phyloP scores from a whole-genome alignment of 192 early-diverging fungal genomes.

The Umbelopsis sp. region DNA sequence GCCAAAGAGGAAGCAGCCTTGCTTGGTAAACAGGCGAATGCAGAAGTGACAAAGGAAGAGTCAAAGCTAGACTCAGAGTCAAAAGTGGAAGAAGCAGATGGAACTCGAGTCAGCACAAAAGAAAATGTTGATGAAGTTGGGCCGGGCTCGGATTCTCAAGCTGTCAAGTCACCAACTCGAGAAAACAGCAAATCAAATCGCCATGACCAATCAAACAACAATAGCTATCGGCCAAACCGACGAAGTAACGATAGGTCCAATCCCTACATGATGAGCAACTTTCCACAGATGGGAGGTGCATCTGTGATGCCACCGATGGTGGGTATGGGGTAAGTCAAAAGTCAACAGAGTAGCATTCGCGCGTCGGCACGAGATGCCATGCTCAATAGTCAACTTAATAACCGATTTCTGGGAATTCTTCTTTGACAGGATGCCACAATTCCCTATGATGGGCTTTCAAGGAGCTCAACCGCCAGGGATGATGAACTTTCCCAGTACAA shows the following conservation, averaged over 20 bases:
- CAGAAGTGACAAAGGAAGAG: not conserved
- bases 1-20: slow-evolving; percentile 4
- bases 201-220: no score
- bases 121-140: no score
- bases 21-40: not conserved
- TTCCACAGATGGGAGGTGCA: not conserved
- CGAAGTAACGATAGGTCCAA: not conserved
- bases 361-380: not conserved
- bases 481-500: slow-evolving; percentile 2
- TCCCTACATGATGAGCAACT: slow-evolving; percentile 5
- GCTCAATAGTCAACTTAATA: no score
- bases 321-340: slow-evolving; percentile 2
- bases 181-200: no score
- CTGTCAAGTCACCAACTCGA: no score
- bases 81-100: not conserved
- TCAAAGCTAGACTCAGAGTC: not conserved
- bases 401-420: not conserved
- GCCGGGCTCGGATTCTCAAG: no score
- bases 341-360: not conserved
- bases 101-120: no score
- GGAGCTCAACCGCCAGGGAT: slow-evolving; percentile 1
- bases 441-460: slow-evolving; percentile 1
- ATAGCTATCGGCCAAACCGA: not conserved
- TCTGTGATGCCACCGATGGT: not conserved
- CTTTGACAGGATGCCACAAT: not conserved